A percentile compares a stretch with the other conserved stretches of the same genome.
phyloP scores from a whole-genome alignment of 2,329 filamentous ascomycete genomes.

The Fusarium annulatum region DNA sequence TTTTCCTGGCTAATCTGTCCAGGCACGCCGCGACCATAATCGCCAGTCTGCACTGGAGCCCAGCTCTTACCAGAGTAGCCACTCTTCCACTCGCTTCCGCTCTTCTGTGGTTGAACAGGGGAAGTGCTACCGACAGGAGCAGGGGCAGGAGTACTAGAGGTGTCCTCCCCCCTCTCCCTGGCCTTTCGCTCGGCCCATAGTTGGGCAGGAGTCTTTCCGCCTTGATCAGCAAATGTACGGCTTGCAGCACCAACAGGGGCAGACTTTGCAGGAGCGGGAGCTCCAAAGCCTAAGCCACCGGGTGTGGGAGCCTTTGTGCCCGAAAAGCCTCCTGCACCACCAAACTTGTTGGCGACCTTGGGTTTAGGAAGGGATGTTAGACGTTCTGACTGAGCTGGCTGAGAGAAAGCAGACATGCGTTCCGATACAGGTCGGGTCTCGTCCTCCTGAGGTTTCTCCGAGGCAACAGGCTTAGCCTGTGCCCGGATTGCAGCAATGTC shows the following conservation, averaged over 20 bases:
- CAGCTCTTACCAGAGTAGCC: slow-evolving; percentile 91
- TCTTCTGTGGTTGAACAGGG: slow-evolving; percentile 74
- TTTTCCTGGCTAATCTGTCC: slow-evolving; percentile 66
- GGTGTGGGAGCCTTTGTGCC: slow-evolving; percentile 92
- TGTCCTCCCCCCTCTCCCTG: slow-evolving; percentile 70
- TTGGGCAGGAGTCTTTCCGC: slow-evolving; percentile 96
- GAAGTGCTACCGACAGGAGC: slow-evolving; percentile 54
- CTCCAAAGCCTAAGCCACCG: slow-evolving; percentile 72
- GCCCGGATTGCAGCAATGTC: slow-evolving; percentile 95
- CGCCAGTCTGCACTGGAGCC: slow-evolving; percentile 80
- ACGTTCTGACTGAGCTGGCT: slow-evolving; percentile 73
- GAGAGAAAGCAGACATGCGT: slow-evolving; percentile 77
- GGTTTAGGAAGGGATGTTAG: slow-evolving; percentile 92
- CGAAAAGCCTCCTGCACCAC: slow-evolving; percentile 75
- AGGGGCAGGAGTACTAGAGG: slow-evolving; percentile 55
- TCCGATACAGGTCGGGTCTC: slow-evolving; percentile 76
- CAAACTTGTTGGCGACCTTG: slow-evolving; percentile 92
- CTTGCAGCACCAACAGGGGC: slow-evolving; percentile 81
- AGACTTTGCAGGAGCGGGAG: slow-evolving; percentile 64
- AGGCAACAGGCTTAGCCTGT: slow-evolving; percentile 69
- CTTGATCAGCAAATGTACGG: slow-evolving; percentile 92
- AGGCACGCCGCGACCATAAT: slow-evolving; percentile 70
- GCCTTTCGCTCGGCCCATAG: slow-evolving; percentile 98
- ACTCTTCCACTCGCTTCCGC: slow-evolving; percentile 87
- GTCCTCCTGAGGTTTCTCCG: slow-evolving; percentile 49